Percentiles rank a stretch among this genome's conserved stretches.
These are phyloP conservation scores for Plectranthus barbatus DNA, from an alignment of 257 asterid genomes.

Conservation along the genomic window DNA sequence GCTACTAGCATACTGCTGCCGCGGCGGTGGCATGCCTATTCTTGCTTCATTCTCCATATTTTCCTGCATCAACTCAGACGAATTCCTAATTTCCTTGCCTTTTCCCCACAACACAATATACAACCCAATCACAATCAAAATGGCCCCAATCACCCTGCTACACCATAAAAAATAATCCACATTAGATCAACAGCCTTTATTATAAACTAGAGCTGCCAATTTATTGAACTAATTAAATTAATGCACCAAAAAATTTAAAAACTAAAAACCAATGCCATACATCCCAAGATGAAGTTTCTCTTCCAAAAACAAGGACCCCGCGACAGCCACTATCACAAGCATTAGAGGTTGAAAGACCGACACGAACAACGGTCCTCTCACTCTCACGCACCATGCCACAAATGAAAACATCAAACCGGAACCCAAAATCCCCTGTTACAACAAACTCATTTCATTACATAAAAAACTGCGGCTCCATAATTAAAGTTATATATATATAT, in stretches of 20 bases:
- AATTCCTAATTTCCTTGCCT: slow-evolving; percentile 14
- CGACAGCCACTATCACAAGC: slow-evolving; percentile 36
- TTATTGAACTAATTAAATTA: too few species aligned
- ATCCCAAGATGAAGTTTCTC: slow-evolving; percentile 42
- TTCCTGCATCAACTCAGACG: not conserved
- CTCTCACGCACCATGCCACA: slow-evolving; percentile 34
- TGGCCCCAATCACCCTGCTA: slow-evolving; percentile 32
- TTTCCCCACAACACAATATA: slow-evolving; percentile 41
- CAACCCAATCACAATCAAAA: slow-evolving; percentile 29
- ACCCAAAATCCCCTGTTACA: slow-evolving; percentile 30
- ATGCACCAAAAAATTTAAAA: not conserved
- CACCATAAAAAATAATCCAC: not conserved
- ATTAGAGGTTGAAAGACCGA: slow-evolving; percentile 36
- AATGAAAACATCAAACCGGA: slow-evolving; percentile 27
- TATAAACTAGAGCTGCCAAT: not conserved
- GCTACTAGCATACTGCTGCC: not conserved
- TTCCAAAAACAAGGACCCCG: slow-evolving; percentile 29
- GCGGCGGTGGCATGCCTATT: not conserved
- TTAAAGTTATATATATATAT: too few species aligned
- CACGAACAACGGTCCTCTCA: slow-evolving; percentile 41
- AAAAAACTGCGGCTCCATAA: not conserved
- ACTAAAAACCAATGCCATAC: slow-evolving; percentile 6
- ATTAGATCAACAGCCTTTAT: not conserved
- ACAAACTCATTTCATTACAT: not conserved
- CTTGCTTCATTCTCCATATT: not conserved